phyloP scores from a whole-genome alignment of 495 filamentous ascomycete species.

The Aspergillus campestris region DNA sequence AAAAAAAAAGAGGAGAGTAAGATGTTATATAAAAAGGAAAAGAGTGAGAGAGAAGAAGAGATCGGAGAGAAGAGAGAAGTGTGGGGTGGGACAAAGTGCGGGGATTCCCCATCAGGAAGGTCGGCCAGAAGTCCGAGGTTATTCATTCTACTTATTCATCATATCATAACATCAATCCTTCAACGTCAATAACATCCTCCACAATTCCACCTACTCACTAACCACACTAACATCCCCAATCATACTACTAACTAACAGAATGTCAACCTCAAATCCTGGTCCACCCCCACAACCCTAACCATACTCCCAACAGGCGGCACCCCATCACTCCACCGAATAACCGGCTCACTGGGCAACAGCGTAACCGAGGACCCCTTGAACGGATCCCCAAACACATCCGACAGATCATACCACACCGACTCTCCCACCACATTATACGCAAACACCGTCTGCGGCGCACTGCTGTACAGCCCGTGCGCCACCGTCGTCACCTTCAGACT shows the following conservation, averaged over 20 bases:
- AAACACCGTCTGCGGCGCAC: slow-evolving; percentile 43
- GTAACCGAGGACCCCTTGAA: slow-evolving; percentile 39
- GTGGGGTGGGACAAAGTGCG: slow-evolving; percentile 4
- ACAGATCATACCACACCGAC: slow-evolving; percentile 50
- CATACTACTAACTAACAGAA: slow-evolving; percentile 19
- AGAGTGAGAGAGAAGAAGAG: neutral
- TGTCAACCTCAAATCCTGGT: slow-evolving; percentile 26
- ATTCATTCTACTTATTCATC: neutral
- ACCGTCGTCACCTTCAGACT: slow-evolving; percentile 46
- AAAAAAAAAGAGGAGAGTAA: neutral
- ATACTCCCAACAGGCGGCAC: slow-evolving; percentile 43
- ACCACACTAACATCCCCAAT: neutral
- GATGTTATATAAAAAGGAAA: neutral
- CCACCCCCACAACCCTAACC: slow-evolving; percentile 28
- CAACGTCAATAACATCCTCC: neutral
- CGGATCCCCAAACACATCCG: slow-evolving; percentile 48
- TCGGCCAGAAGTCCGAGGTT: slow-evolving; percentile 11
- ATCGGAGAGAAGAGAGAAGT: neutral
- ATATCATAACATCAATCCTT: slow-evolving; percentile 3
- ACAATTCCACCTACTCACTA: neutral
- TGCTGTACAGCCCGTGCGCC: slow-evolving; percentile 40
- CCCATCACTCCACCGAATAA: slow-evolving; percentile 41
- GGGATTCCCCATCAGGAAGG: neutral
- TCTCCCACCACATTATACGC: slow-evolving; percentile 43
- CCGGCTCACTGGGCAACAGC: slow-evolving; percentile 29